phyloP scores from a whole-genome alignment of 176 grass and related monocot species.

The Triticum turgidum region DNA sequence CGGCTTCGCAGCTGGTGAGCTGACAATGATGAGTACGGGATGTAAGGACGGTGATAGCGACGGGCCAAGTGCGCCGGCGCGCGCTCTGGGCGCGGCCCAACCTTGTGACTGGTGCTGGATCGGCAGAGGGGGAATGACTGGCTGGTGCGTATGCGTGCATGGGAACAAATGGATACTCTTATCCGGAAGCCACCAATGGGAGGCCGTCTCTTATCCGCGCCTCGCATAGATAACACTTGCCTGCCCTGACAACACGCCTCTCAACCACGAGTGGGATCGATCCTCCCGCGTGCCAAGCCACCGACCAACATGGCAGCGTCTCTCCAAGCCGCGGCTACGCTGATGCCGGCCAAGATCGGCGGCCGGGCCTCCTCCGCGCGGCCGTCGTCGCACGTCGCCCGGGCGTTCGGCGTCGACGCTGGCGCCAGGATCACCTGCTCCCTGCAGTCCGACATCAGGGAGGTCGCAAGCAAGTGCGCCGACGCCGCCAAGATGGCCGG shows the following conservation, averaged over 20 bases:
- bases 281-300: not conserved
- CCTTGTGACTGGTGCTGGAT: not conserved
- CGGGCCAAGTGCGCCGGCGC: not conserved
- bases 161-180: conserved; percentile 12
- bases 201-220: conserved; percentile 53
- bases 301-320: conserved; percentile 62
- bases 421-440: conserved; percentile 56
- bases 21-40: too few relatives aligned
- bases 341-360: conserved; percentile 80
- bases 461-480: conserved; percentile 53
- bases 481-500: conserved; percentile 75
- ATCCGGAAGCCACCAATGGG: conserved; percentile 67
- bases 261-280: conserved; percentile 1
- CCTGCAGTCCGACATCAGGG: conserved; percentile 54
- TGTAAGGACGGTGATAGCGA: not conserved
- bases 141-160: not conserved
- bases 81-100: not conserved
- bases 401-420: not conserved
- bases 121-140: not conserved
- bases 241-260: conserved; percentile 29
- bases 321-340: conserved; percentile 77
- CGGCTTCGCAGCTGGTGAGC: not conserved
- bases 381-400: conserved; percentile 27
- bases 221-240: conserved; percentile 40
- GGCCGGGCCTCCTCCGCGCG: conserved; percentile 31